These are phyloP conservation scores for Climacium dendroides DNA, from an alignment of 225 moss, liverwort and hornwort species.

Conservation along the genomic window DNA sequence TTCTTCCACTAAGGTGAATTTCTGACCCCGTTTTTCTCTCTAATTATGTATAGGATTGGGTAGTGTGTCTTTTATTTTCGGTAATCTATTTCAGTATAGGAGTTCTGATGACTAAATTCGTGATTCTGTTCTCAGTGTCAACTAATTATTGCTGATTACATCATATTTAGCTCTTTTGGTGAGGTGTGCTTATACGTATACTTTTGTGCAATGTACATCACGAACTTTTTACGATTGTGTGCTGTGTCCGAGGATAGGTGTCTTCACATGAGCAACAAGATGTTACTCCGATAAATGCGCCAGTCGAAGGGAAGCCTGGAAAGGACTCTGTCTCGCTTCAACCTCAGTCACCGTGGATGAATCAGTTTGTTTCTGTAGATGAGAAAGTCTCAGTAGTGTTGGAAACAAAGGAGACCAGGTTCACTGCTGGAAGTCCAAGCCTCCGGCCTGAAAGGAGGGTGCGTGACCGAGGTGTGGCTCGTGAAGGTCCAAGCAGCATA, in stretches of 20 bases:
- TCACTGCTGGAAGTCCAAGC: constrained; percentile 17
- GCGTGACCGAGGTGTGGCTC: constrained; percentile 39
- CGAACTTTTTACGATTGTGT: not conserved
- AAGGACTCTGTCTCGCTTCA: constrained; percentile 21
- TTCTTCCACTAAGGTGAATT: constrained; percentile 12
- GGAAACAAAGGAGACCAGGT: constrained; percentile 25
- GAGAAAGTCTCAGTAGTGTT: constrained; percentile 24
- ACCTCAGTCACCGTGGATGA: constrained; percentile 43
- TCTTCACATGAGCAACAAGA: constrained; percentile 10
- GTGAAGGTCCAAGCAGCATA: constrained; percentile 27
- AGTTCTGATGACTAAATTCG: not conserved
- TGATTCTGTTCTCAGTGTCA: not conserved
- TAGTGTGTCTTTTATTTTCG: not conserved
- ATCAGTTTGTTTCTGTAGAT: constrained; percentile 28
- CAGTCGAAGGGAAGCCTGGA: constrained; percentile 10
- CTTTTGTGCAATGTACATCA: not conserved
- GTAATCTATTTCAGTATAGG: not conserved
- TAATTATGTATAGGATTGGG: not conserved
- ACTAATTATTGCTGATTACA: not conserved
- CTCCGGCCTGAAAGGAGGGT: constrained; percentile 59
- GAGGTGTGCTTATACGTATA: not conserved
- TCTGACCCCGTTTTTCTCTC: not conserved
- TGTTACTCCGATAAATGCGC: not conserved
- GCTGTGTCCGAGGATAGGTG: constrained; percentile 3
- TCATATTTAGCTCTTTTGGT: not conserved